Evolutionary conservation across 129 eudicot genomes (phyloP), one percentile per base, ranked within the genome.

Genomic region (Centaurea solstitialis): DNA sequence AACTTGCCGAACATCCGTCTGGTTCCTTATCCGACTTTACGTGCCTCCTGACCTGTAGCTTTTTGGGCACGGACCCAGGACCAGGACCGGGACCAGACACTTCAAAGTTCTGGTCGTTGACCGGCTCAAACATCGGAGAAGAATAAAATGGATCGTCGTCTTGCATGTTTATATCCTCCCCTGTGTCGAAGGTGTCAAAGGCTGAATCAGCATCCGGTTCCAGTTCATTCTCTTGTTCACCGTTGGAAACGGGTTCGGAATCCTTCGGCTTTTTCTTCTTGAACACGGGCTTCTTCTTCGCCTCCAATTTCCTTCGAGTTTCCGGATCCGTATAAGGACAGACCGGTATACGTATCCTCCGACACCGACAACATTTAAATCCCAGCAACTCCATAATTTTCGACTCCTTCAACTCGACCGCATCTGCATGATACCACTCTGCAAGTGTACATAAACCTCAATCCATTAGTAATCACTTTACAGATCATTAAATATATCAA

Each of bases 351-450:
- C 77, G 93, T 68, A 89, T 81, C 80, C 98, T 91, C 13, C 99
- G 99, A 83, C 99, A 96, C 80, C 83, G 79, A 83, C 89, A 85
- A 68, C 99, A 96, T 81, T 93, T 96, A 78, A 88, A 96, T 68
- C 99, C 98, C 17, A 47, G 43, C 85, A 96, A 68, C n/a, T 83
- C 86, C 75, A 80, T 50, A 13, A 96, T 41, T 75, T 83, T 77
- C 2, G 97, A 90, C 83, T 96, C 99, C 22, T 86, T 70, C 66
- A 96, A 88, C 72, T 87, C 95, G 43, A 96, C 87, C 1, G 99
- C 91, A 6, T 91, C 98, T 9, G 98, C 98, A 85, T 96, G 99
- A 79, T 73, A 89, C 99, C 99, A 96, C 30, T 81, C 99, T 96
- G 95, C 84, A 84, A 85, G 66, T 21, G 62, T 26, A 68, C 67